Evolutionary conservation across 129 eudicot species (phyloP).

Genomic region (Helichrysum umbraculigerum): DNA sequence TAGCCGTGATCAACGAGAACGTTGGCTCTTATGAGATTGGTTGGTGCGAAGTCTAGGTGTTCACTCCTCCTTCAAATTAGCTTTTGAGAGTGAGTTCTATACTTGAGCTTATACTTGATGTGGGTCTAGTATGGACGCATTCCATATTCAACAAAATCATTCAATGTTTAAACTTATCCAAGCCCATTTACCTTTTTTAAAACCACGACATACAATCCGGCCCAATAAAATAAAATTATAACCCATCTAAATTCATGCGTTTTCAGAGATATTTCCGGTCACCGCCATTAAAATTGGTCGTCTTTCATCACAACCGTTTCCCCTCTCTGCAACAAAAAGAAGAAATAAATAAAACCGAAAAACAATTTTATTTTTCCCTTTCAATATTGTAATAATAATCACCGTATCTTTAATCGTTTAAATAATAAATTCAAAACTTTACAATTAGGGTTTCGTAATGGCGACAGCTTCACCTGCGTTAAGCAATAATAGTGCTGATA

Average conservation of each 20-base stretch:
- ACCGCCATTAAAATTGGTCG: neutral
- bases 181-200: too few relatives aligned
- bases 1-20: too few relatives aligned
- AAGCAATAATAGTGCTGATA: conserved; percentile 48
- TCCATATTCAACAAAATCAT: too few relatives aligned
- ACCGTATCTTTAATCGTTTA: neutral
- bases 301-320: neutral
- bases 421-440: neutral
- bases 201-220: too few relatives aligned
- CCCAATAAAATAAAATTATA: too few relatives aligned
- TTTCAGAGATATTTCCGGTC: neutral
- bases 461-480: conserved; percentile 75
- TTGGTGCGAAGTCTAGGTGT: too few relatives aligned
- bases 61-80: too few relatives aligned
- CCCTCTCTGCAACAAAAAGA: neutral
- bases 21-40: too few relatives aligned
- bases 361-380: neutral
- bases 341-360: neutral
- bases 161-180: too few relatives aligned
- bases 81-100: too few relatives aligned
- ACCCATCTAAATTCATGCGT: neutral
- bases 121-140: too few relatives aligned
- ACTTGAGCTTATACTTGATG: too few relatives aligned
- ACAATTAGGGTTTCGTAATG: conserved; percentile 31
- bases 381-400: neutral